phyloP scores from a whole-genome alignment of 345 rosid species.

The Anastatica hierochuntica region DNA sequence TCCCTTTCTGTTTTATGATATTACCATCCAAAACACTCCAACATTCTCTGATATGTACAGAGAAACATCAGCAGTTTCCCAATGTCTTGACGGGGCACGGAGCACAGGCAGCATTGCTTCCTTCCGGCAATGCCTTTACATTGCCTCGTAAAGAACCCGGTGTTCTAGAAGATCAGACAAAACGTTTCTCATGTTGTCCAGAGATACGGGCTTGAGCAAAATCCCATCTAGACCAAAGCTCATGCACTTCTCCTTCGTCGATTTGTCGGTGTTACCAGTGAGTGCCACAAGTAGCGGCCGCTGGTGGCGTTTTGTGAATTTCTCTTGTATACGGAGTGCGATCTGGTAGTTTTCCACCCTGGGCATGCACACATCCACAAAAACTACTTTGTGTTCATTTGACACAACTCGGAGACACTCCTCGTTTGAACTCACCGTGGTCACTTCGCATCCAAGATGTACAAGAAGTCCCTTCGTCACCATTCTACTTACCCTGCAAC shows the following conservation, averaged over 20 bases:
- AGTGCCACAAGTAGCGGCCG: conserved; percentile 84
- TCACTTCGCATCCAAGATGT: conserved; percentile 89
- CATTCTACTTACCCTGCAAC: conserved; percentile 69
- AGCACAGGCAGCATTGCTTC: too few relatives aligned
- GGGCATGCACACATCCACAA: conserved; percentile 59
- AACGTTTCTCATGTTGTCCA: conserved; percentile 75
- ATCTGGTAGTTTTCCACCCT: conserved; percentile 55
- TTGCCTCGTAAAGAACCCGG: conserved; percentile 45
- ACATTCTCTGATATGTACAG: too few relatives aligned
- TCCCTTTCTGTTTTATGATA: too few relatives aligned
- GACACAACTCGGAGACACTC: conserved; percentile 62
- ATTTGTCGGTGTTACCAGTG: conserved; percentile 57
- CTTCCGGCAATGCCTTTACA: conserved; percentile 17
- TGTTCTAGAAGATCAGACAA: conserved; percentile 64
- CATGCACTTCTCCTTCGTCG: conserved; percentile 71
- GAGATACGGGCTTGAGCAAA: conserved; percentile 63
- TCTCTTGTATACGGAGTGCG: conserved; percentile 47
- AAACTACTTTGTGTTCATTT: conserved; percentile 69
- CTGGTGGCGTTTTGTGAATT: conserved; percentile 55
- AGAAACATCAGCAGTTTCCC: too few relatives aligned
- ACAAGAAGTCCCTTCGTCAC: conserved; percentile 72
- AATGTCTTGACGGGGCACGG: too few relatives aligned
- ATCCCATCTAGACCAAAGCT: conserved; percentile 77
- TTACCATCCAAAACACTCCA: too few relatives aligned
- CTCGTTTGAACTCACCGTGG: conserved; percentile 51